These are phyloP conservation scores for Beauveria brongniartii DNA, from an alignment of 2,329 filamentous ascomycete genomes.

Conservation along the genomic window DNA sequence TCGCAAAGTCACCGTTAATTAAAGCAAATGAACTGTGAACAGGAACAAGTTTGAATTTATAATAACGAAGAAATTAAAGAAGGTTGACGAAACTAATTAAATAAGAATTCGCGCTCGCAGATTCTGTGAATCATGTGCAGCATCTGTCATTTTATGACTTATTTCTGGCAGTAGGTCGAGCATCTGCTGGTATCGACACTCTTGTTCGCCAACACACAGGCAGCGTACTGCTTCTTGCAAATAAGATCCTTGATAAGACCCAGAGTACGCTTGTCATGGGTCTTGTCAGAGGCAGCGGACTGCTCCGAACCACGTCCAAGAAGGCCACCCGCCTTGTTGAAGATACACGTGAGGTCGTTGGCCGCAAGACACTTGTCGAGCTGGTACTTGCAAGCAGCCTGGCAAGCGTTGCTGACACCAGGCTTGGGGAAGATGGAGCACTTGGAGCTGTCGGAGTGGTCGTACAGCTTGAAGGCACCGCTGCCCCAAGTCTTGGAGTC, in stretches of 20 bases:
- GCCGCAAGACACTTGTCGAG: background rate
- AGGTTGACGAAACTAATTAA: background rate
- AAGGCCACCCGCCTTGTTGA: constrained; percentile 3
- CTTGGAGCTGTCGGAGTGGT: background rate
- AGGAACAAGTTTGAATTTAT: background rate
- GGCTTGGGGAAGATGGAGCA: constrained; percentile 5
- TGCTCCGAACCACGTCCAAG: background rate
- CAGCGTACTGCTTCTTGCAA: constrained; percentile 11
- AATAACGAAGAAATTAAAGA: background rate
- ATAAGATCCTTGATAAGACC: constrained; percentile 3
- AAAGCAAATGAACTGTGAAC: background rate
- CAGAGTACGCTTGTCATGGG: constrained; percentile 5
- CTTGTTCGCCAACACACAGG: constrained; percentile 3
- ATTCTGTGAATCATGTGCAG: background rate
- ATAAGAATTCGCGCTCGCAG: background rate
- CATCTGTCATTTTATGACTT: background rate
- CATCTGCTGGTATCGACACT: background rate
- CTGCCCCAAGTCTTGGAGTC: background rate
- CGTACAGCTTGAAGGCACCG: constrained; percentile 6
- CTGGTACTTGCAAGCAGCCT: constrained; percentile 10
- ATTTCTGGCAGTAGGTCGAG: background rate
- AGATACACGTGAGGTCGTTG: background rate
- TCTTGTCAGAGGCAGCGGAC: background rate
- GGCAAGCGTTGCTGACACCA: constrained; percentile 4
- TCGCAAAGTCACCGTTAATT: background rate